Base-by-base conservation (phyloP, 192 early-diverging fungal genomes). In the Backusella morwellensis region DNA sequence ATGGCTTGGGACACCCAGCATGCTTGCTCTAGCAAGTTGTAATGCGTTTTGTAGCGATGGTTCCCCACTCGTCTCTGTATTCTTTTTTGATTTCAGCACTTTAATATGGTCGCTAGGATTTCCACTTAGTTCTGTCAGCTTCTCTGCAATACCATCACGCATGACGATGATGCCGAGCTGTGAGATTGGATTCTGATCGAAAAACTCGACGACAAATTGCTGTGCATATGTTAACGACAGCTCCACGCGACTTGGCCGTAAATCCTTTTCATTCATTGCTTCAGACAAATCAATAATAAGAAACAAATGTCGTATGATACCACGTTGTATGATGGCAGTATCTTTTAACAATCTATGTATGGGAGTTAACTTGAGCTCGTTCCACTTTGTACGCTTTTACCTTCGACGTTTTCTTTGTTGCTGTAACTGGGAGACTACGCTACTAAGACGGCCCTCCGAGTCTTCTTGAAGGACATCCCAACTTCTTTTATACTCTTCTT, bases 391-490 rank as follows among this genome's bases (percentile, higher is more conserved):
- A 11, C 9, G 36, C 38, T 26, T 26, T 29, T 79, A 79, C 90
- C 91, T 86, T 70, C 89, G 78, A 35, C 90, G 82, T 68, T 94
- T 94, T n/a, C 81, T 80, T 72, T 92, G 91, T 74, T 91, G 88
- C 77, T 93, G 92, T 74, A 97, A 80, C 36, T 86, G 86, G 29
- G 86, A 85, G 6, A 99, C 92, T 6, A 87, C 89, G 81, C 92
- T 91, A 23, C 89, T 87, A 17, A 97, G 82, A 70, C 92, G 91
- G 52, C 97, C 97, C 69, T 90, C 88, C 35, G 93, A 93, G 80
- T 95, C 94, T 72, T 96, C 95, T 76, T 95, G 93, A 36, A 97
- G 88, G 12, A 92, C 92, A 80, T 99, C 97, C 97, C 97, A 99
- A 75, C 91, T 93, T 19, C 97, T 91, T 82, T 97, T 97, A 88